A percentile compares a stretch with the other conserved stretches of the same genome.
phyloP scores from a whole-genome alignment of 2,329 filamentous ascomycete genomes.

The Lasiodiplodia sp. region DNA sequence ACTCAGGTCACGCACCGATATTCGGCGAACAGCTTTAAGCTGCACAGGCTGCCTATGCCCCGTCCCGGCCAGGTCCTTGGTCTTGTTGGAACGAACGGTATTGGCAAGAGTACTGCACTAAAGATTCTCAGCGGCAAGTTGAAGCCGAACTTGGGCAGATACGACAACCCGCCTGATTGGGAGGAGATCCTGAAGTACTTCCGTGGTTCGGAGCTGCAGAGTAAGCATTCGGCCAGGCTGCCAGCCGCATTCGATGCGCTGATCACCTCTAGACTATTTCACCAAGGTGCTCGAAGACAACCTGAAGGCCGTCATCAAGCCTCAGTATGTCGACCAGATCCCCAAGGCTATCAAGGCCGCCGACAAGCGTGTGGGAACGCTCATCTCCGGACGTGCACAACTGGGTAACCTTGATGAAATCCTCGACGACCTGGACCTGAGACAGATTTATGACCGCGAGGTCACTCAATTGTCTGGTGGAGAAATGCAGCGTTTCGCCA shows the following conservation, averaged over 20 bases:
- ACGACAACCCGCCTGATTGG: conserved; percentile 98
- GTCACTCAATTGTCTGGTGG: conserved; percentile 91
- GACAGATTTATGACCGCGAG: conserved; percentile 90
- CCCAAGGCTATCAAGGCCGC: conserved; percentile 87
- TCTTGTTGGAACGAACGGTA: conserved; percentile 99
- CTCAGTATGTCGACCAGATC: conserved; percentile 98
- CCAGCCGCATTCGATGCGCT: conserved; percentile 19
- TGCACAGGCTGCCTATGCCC: conserved; percentile 95
- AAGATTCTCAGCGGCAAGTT: conserved; percentile 99
- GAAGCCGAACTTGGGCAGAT: conserved; percentile 95
- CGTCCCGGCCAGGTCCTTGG: conserved; percentile 94
- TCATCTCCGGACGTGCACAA: conserved; percentile 78
- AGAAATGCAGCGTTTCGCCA: conserved; percentile 97
- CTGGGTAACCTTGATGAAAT: conserved; percentile 84
- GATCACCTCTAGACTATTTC: conserved; percentile 78
- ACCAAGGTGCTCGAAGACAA: conserved; percentile 98
- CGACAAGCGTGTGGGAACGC: conserved; percentile 77
- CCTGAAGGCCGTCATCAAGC: conserved; percentile 97
- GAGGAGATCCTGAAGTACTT: conserved; percentile 99
- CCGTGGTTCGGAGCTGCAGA: conserved; percentile 95
- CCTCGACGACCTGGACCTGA: conserved; percentile 82
- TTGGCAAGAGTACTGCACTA: conserved; percentile 98
- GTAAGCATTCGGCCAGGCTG: conserved; percentile 58
- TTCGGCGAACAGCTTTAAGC: conserved; percentile 99
- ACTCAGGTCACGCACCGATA: conserved; percentile 98